Conservation (phyloP, 75 land plant genomes). For the Picea sitchensis region DNA sequence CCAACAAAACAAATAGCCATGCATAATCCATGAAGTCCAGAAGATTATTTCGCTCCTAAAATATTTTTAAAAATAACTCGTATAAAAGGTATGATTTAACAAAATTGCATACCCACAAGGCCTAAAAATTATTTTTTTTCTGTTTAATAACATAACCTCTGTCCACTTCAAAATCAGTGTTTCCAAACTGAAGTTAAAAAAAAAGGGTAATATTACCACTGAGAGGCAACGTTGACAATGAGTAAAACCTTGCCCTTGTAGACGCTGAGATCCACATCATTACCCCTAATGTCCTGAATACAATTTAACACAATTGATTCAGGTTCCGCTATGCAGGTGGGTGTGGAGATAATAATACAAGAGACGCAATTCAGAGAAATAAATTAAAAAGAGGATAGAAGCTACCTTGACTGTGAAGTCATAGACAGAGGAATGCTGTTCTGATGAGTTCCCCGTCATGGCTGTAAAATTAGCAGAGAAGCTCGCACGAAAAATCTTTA, state of each 20-base stretch:
- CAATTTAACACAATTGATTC: not conserved
- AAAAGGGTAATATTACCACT: constrained; percentile 44
- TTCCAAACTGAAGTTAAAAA: not conserved
- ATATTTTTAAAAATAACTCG: too few species aligned
- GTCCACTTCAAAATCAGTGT: too few species aligned
- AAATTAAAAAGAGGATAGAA: not conserved
- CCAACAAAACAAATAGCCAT: too few species aligned
- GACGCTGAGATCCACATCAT: constrained; percentile 72
- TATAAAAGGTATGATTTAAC: too few species aligned
- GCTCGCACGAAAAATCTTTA: not conserved
- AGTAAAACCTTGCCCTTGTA: constrained; percentile 87
- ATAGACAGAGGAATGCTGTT: not conserved
- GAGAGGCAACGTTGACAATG: constrained; percentile 95
- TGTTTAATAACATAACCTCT: too few species aligned
- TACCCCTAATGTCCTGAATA: constrained; percentile 64
- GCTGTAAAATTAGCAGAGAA: not conserved
- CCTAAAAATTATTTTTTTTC: too few species aligned
- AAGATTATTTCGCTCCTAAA: too few species aligned
- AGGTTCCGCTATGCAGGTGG: not conserved
- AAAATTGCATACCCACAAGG: too few species aligned
- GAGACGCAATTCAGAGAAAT: too few species aligned
- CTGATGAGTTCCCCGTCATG: not conserved
- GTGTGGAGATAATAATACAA: too few species aligned
- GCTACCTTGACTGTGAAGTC: constrained; percentile 4
- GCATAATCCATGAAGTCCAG: too few species aligned